These are phyloP conservation scores for Rhododendron griersonianum DNA, from an alignment of 148 eudicot species.

Conservation along the genomic window DNA sequence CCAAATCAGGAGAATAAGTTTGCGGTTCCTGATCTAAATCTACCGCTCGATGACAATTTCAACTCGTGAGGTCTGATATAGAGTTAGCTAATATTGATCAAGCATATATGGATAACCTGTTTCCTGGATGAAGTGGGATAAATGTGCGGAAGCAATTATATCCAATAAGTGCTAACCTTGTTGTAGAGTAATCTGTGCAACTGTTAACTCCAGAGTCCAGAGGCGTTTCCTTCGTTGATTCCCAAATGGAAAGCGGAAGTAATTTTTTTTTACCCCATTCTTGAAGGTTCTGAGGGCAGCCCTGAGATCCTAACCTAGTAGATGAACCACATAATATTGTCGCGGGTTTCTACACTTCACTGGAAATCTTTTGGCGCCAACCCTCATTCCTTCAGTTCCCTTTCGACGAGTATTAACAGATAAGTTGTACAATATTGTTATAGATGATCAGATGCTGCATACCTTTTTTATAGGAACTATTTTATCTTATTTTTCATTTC, in stretches of 20 bases:
- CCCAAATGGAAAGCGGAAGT: neutral
- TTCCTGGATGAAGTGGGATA: neutral
- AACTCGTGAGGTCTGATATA: constrained; percentile 8
- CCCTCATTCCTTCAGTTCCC: constrained; percentile 1
- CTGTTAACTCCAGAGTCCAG: constrained; percentile 14
- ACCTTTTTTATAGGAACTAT: neutral
- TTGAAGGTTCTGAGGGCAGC: constrained; percentile 19
- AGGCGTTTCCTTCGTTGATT: constrained; percentile 9
- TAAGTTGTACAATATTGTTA: constrained; percentile 10
- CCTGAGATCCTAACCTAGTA: constrained; percentile 18
- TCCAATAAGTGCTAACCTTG: constrained; percentile 23
- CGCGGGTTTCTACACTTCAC: constrained; percentile 3
- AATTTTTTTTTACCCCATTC: neutral
- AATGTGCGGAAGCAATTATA: neutral
- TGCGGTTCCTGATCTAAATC: constrained; percentile 38
- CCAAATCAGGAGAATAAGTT: constrained; percentile 11
- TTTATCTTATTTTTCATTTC: neutral
- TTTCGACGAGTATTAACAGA: constrained; percentile 5
- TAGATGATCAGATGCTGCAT: constrained; percentile 11
- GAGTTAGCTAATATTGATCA: constrained; percentile 2
- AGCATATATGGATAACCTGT: neutral
- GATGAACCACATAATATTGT: constrained; percentile 10
- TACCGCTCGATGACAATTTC: constrained; percentile 20
- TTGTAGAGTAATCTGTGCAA: constrained; percentile 14
- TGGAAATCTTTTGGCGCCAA: neutral